Percentiles rank a stretch among this genome's conserved stretches.
Conservation (phyloP, 2,329 filamentous ascomycete genomes). For the Hymenoscyphus salicellus region DNA sequence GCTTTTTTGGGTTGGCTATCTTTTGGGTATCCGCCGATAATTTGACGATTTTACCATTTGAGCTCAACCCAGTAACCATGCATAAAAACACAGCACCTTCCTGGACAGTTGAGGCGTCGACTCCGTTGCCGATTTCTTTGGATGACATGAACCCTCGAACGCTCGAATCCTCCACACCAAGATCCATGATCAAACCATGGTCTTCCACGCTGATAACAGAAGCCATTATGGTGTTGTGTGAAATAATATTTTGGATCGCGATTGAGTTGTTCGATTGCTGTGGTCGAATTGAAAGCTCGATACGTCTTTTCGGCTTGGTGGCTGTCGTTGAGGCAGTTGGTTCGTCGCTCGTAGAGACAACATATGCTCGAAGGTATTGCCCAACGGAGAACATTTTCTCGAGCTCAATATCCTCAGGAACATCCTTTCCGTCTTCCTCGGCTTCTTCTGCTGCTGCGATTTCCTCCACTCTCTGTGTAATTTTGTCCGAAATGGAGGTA, state of each 20-base stretch:
- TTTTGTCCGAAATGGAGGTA: constrained; percentile 79
- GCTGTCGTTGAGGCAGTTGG: constrained; percentile 38
- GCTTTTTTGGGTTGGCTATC: constrained; percentile 62
- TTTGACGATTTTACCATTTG: constrained; percentile 81
- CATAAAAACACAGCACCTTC: constrained; percentile 84
- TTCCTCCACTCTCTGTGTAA: constrained; percentile 73
- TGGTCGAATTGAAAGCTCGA: constrained; percentile 84
- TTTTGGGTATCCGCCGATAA: constrained; percentile 72
- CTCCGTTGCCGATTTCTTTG: constrained; percentile 69
- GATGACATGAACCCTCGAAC: constrained; percentile 81
- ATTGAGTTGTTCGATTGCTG: constrained; percentile 74
- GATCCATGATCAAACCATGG: constrained; percentile 89
- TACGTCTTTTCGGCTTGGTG: constrained; percentile 65
- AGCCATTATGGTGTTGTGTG: constrained; percentile 78
- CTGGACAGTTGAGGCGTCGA: constrained; percentile 67
- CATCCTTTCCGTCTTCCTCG: constrained; percentile 48
- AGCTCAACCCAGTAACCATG: constrained; percentile 69
- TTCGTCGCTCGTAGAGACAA: constrained; percentile 74
- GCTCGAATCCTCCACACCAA: constrained; percentile 67
- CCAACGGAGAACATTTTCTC: constrained; percentile 74
- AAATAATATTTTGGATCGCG: constrained; percentile 67
- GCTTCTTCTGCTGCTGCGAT: constrained; percentile 58
- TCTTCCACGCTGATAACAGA: constrained; percentile 91
- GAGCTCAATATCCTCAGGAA: constrained; percentile 62
- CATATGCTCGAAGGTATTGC: constrained; percentile 82